Percentiles rank a stretch among this genome's conserved stretches.
Conservation (phyloP, 768 basidiomycete genomes). For the Leccinum barrowsii region DNA sequence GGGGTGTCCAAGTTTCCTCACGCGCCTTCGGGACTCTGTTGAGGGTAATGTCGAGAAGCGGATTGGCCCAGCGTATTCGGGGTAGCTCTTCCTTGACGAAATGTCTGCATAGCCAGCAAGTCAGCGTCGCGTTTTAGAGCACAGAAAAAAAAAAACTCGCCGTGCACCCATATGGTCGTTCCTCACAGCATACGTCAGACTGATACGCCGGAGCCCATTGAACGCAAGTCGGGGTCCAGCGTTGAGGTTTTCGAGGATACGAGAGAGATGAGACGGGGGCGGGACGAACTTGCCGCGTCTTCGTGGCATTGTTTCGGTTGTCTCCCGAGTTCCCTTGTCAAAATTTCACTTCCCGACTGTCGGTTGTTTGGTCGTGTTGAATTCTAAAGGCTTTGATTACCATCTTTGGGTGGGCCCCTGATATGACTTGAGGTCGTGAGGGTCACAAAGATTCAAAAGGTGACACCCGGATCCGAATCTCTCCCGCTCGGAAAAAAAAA, state of each 20-base stretch:
- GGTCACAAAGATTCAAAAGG: too few relatives aligned
- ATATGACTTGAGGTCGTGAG: not conserved
- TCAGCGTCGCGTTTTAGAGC: not conserved
- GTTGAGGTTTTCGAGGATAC: conserved; percentile 50
- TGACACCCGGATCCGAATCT: not conserved
- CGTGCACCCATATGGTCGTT: conserved; percentile 77
- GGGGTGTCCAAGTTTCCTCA: conserved; percentile 56
- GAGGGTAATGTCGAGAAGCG: conserved; percentile 57
- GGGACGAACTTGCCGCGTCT: conserved; percentile 31
- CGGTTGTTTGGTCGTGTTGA: conserved; percentile 12
- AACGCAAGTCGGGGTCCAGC: conserved; percentile 50
- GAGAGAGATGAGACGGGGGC: conserved; percentile 55
- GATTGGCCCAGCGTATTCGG: conserved; percentile 75
- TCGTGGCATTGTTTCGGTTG: conserved; percentile 15
- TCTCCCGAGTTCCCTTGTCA: not conserved
- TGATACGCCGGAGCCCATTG: conserved; percentile 46
- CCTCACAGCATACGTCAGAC: conserved; percentile 51
- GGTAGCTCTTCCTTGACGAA: conserved; percentile 79
- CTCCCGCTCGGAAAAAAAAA: too few relatives aligned
- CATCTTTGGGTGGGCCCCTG: not conserved
- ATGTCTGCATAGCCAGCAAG: conserved; percentile 42
- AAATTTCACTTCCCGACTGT: not conserved
- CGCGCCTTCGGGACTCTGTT: conserved; percentile 50
- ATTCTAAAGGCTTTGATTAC: not conserved
- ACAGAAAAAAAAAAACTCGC: conserved; percentile 35